Conservation (phyloP, 2,329 filamentous ascomycete genomes). For the Aspergillus aculeatinus region DNA sequence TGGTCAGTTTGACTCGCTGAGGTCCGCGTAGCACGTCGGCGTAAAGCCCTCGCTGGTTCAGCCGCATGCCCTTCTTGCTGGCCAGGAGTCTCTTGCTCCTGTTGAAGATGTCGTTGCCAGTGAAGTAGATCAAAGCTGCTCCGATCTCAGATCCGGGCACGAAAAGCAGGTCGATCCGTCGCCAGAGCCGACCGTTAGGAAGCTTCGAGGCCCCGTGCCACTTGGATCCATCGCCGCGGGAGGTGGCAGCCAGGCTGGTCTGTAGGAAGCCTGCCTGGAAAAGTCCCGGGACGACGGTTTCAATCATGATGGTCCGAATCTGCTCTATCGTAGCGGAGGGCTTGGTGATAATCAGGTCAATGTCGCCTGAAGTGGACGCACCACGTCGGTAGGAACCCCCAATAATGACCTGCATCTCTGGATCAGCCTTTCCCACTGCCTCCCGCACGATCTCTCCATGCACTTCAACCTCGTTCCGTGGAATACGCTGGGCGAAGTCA, state of each 20-base stretch:
- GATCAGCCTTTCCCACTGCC: conserved; percentile 61
- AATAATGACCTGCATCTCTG: conserved; percentile 66
- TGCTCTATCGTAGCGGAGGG: conserved; percentile 56
- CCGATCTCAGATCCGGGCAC: conserved; percentile 79
- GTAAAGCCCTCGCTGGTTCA: conserved; percentile 83
- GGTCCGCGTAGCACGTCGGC: conserved; percentile 54
- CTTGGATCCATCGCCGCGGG: conserved; percentile 65
- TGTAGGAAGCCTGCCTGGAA: conserved; percentile 66
- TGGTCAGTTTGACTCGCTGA: conserved; percentile 16
- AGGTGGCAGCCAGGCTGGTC: conserved; percentile 62
- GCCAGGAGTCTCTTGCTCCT: conserved; percentile 78
- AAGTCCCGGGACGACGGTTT: conserved; percentile 62
- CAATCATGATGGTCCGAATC: conserved; percentile 62
- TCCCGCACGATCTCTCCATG: conserved; percentile 65
- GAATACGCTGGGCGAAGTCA: conserved; percentile 77
- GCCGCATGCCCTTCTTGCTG: conserved; percentile 73
- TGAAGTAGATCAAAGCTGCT: conserved; percentile 90
- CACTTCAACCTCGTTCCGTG: conserved; percentile 69
- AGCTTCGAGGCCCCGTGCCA: conserved; percentile 86
- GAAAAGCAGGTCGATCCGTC: conserved; percentile 79
- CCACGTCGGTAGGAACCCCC: conserved; percentile 85
- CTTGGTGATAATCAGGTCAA: conserved; percentile 81
- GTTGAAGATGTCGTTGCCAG: conserved; percentile 93
- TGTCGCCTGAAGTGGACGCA: conserved; percentile 70
- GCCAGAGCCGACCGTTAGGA: conserved; percentile 63